Evolutionary conservation across 371 early-diverging fungal genomes (phyloP).

Genomic region (Saksenaea oblongispora): DNA sequence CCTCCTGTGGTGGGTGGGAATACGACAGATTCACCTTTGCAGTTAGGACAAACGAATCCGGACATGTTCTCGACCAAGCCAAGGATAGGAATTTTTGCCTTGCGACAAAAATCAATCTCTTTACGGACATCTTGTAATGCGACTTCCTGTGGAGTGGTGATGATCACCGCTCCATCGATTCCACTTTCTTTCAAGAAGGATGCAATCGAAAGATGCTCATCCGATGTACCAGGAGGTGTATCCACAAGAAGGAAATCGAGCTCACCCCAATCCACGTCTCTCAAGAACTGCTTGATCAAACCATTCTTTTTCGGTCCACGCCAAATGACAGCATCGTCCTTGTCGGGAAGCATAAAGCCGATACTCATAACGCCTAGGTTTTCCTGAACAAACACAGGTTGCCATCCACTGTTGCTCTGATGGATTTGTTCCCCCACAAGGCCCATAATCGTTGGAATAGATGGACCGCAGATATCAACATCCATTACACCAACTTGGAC

Average conservation of each 20-base stretch:
- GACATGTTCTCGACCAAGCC: slow-evolving; percentile 99
- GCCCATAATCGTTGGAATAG: slow-evolving; percentile 94
- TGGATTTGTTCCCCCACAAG: slow-evolving; percentile 88
- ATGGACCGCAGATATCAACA: slow-evolving; percentile 99
- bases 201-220: slow-evolving; percentile 94
- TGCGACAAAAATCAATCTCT: slow-evolving; percentile 95
- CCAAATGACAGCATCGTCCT: slow-evolving; percentile 98
- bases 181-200: slow-evolving; percentile 78
- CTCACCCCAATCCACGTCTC: slow-evolving; percentile 93
- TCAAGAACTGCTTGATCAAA: slow-evolving; percentile 95
- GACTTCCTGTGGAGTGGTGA: slow-evolving; percentile 99
- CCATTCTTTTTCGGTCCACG: slow-evolving; percentile 97
- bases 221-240: slow-evolving; percentile 99
- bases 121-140: slow-evolving; percentile 95
- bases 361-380: slow-evolving; percentile 94
- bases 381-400: slow-evolving; percentile 90
- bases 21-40: slow-evolving; percentile 80
- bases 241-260: slow-evolving; percentile 96
- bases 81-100: slow-evolving; percentile 86
- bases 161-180: slow-evolving; percentile 90
- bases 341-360: slow-evolving; percentile 89
- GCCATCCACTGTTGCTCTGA: slow-evolving; percentile 81
- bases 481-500: slow-evolving; percentile 93
- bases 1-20: slow-evolving; percentile 95
- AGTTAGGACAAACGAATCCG: slow-evolving; percentile 95